Conservation (phyloP, 108 stramenopile genomes). For the Cyclotella distinguenda region DNA sequence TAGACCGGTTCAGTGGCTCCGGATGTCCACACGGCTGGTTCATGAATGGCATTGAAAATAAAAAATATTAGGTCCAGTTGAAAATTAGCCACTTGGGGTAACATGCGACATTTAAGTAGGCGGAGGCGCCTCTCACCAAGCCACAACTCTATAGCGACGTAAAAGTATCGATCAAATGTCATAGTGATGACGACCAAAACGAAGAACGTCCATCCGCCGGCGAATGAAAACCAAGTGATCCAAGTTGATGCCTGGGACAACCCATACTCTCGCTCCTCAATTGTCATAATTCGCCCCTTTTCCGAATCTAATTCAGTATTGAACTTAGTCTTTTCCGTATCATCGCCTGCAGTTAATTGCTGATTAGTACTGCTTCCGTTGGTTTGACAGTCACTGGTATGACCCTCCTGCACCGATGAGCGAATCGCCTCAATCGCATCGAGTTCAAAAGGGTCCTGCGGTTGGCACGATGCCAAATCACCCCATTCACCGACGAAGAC, state of each 20-base stretch:
- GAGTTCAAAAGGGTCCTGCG: constrained; percentile 43
- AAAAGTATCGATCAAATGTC: constrained; percentile 70
- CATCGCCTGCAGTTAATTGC: not conserved
- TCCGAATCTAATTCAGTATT: constrained; percentile 7
- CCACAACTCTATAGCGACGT: constrained; percentile 83
- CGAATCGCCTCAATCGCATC: constrained; percentile 66
- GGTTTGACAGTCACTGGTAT: not conserved
- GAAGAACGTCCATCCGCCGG: constrained; percentile 69
- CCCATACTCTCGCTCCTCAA: constrained; percentile 78
- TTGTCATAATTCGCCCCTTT: constrained; percentile 34
- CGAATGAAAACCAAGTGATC: constrained; percentile 76
- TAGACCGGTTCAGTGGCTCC: constrained; percentile 49
- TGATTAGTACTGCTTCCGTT: not conserved
- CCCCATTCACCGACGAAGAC: constrained; percentile 74
- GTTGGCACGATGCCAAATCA: constrained; percentile 53
- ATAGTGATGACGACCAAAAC: constrained; percentile 50
- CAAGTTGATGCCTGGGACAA: constrained; percentile 67
- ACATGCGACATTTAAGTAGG: too few relatives aligned
- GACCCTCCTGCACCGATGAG: constrained; percentile 64
- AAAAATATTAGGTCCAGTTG: not conserved
- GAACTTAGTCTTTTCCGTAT: not conserved
- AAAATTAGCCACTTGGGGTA: too few relatives aligned
- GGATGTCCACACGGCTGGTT: constrained; percentile 69
- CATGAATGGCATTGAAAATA: too few relatives aligned
- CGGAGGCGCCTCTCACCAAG: constrained; percentile 23